Evolutionary conservation across 129 eudicot genomes (phyloP).

Genomic region (Pittosporum tobira): DNA sequence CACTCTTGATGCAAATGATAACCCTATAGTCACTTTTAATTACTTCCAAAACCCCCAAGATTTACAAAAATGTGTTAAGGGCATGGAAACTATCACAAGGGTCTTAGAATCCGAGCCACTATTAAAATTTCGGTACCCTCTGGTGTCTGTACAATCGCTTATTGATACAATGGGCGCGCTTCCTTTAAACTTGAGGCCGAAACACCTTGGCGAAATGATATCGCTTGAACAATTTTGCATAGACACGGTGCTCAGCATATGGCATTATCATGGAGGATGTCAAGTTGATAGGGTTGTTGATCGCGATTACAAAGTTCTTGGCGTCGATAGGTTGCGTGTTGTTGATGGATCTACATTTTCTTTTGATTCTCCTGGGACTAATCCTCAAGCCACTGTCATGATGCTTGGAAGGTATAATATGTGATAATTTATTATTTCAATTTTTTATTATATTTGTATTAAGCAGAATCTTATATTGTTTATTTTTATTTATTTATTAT

Average conservation of each 20-base stretch:
- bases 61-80: conserved; percentile 60
- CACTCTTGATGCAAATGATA: conserved; percentile 39
- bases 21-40: conserved; percentile 69
- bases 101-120: conserved; percentile 52
- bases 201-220: conserved; percentile 20
- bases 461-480: too few species aligned
- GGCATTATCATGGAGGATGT: conserved; percentile 98
- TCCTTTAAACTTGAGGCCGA: conserved; percentile 52
- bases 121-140: conserved; percentile 38
- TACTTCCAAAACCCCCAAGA: conserved; percentile 64
- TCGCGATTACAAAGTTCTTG: conserved; percentile 49
- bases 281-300: conserved; percentile 72
- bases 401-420: conserved; percentile 77
- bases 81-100: conserved; percentile 44
- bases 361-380: conserved; percentile 77
- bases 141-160: conserved; percentile 24
- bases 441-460: too few species aligned
- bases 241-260: conserved; percentile 82
- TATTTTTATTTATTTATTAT: neutral
- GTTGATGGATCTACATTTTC: conserved; percentile 71
- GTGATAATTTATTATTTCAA: neutral
- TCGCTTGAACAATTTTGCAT: conserved; percentile 50
- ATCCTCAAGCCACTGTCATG: conserved; percentile 97
- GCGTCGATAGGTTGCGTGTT: conserved; percentile 53
- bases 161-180: conserved; percentile 27